Evolutionary conservation across 768 basidiomycete genomes (phyloP), one percentile per base, ranked within the genome.

Genomic region (Pleurotus giganteus): DNA sequence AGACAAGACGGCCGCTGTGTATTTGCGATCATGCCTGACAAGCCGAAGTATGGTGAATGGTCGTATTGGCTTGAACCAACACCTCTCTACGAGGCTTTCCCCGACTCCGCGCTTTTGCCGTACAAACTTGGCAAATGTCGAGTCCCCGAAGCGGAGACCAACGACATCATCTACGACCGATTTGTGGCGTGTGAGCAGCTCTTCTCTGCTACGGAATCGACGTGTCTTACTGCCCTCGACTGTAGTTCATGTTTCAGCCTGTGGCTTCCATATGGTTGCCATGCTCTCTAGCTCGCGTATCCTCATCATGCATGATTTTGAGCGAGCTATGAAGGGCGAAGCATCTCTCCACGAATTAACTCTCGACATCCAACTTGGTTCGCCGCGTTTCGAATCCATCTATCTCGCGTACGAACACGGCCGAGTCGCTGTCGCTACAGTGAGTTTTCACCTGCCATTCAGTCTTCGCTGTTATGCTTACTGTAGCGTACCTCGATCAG

Each of bases 331-430:
- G 47, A 24, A 58, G 34, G 54, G 62, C 29, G 46, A 66, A 54
- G 37, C 63, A 39, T 37, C 63, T 47, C 27, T 74, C 54, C 65
- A 66, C 65, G 68, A 72, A 17, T 57, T 71, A 3, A 69, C 68
- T 5, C 43, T 77, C 27, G 70, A 79, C 58, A 57, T 77, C 17
- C 74, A 77, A 37, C 65, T 82, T 15, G 73, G 74, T 9, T 69
- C 74, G 27, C 65, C 72, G 6, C 60, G 61, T n/a, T 63, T 66
- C 4, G 59, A 68, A 8, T 76, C 81, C 0, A 64, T 69, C 36
- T 84, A 84, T 64, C 69, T 84, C 3, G 76, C 82, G 6, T 76
- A 77, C 28, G 78, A 78, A 43, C 63, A 75, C 39, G 71, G 67
- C 13, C 65, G 77, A 53, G 36, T 82, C 1, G 77, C 71, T 3